Percentiles rank a stretch among this genome's conserved stretches.
Conservation (phyloP, 2,329 filamentous ascomycete genomes). For the Rasamsonia emersonii region DNA sequence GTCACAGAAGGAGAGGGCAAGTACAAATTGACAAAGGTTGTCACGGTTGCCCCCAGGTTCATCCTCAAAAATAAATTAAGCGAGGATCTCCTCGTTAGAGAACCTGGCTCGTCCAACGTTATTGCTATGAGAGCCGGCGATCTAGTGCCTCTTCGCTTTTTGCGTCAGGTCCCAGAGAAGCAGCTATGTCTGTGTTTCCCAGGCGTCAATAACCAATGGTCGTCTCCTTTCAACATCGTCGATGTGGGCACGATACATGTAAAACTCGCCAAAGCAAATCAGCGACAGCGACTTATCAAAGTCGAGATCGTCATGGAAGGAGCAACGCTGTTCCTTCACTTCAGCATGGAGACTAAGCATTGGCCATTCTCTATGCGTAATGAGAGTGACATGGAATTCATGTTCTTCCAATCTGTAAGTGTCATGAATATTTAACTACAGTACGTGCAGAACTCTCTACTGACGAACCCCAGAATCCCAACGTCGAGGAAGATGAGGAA, state of each 20-base stretch:
- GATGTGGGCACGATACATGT: slow-evolving; percentile 88
- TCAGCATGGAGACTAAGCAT: slow-evolving; percentile 83
- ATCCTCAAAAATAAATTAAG: slow-evolving; percentile 87
- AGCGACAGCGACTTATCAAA: slow-evolving; percentile 78
- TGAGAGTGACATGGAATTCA: slow-evolving; percentile 92
- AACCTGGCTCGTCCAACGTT: slow-evolving; percentile 82
- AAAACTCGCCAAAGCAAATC: slow-evolving; percentile 83
- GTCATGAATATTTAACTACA: neutral
- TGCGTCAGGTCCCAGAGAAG: slow-evolving; percentile 74
- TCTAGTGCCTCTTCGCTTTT: slow-evolving; percentile 77
- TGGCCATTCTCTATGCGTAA: slow-evolving; percentile 99
- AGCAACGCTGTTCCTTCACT: slow-evolving; percentile 84
- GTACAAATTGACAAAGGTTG: slow-evolving; percentile 94
- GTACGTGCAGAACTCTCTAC: neutral
- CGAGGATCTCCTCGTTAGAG: slow-evolving; percentile 81
- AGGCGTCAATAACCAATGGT: slow-evolving; percentile 94
- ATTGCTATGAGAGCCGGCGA: slow-evolving; percentile 70
- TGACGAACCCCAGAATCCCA: slow-evolving; percentile 54
- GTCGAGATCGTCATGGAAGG: slow-evolving; percentile 87
- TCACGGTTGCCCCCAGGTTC: slow-evolving; percentile 86
- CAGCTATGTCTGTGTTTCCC: slow-evolving; percentile 90
- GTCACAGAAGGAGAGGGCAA: slow-evolving; percentile 90
- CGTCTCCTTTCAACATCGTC: slow-evolving; percentile 93
- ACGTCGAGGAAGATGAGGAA: slow-evolving; percentile 78
- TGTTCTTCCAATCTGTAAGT: slow-evolving; percentile 76